phyloP scores from a whole-genome alignment of 805 yeast genomes.

The Metschnikowia lochheadii region DNA sequence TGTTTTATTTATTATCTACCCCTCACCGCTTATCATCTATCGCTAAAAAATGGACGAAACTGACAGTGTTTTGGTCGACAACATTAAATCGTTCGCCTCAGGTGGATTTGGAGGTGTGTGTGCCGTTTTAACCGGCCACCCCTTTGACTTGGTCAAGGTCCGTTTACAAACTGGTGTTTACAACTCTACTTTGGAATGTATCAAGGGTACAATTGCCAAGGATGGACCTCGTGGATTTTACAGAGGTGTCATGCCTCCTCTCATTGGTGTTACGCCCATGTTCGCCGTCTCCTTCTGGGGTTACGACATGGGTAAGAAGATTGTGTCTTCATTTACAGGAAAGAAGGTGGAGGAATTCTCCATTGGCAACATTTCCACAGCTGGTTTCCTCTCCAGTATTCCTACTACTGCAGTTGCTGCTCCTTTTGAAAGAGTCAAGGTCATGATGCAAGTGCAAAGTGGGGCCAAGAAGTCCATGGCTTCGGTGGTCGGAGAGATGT shows the following conservation, averaged over 20 bases:
- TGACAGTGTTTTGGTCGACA: slow-evolving; percentile 57
- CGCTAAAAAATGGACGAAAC: slow-evolving; percentile 36
- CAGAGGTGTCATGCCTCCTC: slow-evolving; percentile 91
- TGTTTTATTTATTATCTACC: not conserved
- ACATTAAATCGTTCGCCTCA: slow-evolving; percentile 79
- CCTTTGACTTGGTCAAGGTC: slow-evolving; percentile 90
- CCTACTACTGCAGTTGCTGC: slow-evolving; percentile 97
- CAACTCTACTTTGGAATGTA: slow-evolving; percentile 60
- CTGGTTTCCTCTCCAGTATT: slow-evolving; percentile 90
- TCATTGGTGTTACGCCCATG: slow-evolving; percentile 97
- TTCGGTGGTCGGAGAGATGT: slow-evolving; percentile 62
- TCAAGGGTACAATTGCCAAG: slow-evolving; percentile 60
- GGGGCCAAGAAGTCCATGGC: slow-evolving; percentile 43
- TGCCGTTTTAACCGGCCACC: slow-evolving; percentile 95
- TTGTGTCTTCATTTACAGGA: slow-evolving; percentile 50
- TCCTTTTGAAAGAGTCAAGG: slow-evolving; percentile 94
- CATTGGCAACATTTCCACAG: slow-evolving; percentile 72
- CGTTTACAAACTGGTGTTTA: slow-evolving; percentile 82
- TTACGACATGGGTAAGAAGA: slow-evolving; percentile 83
- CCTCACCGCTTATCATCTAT: not conserved
- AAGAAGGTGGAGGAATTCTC: slow-evolving; percentile 44
- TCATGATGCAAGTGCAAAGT: slow-evolving; percentile 78
- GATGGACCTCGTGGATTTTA: slow-evolving; percentile 82
- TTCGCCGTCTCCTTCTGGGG: slow-evolving; percentile 99
- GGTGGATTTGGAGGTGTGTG: slow-evolving; percentile 98